Conservation (phyloP, 345 rosid species). For the Camelina neglecta region DNA sequence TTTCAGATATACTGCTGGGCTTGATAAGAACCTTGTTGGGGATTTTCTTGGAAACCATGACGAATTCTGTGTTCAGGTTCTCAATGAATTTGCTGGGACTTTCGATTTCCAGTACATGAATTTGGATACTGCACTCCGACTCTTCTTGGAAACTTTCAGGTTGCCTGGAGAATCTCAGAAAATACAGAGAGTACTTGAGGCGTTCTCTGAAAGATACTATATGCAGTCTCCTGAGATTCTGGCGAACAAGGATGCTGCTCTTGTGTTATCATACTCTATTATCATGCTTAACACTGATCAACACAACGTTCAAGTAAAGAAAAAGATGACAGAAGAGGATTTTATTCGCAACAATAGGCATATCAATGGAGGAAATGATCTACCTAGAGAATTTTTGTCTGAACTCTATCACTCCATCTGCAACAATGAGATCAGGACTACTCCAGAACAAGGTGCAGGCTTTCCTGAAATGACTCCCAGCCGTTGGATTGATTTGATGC, state of each 20-base stretch:
- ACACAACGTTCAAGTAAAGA: conserved; percentile 97
- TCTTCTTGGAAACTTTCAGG: conserved; percentile 94
- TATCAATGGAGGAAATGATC: conserved; percentile 91
- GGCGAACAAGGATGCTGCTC: conserved; percentile 96
- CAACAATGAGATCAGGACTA: conserved; percentile 96
- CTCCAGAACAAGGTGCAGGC: conserved; percentile 93
- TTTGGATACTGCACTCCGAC: conserved; percentile 89
- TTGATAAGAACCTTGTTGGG: conserved; percentile 98
- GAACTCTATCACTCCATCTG: conserved; percentile 90
- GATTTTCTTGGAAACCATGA: conserved; percentile 99
- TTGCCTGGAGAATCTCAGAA: conserved; percentile 99
- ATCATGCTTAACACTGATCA: conserved; percentile 98
- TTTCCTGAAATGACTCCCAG: conserved; percentile 99
- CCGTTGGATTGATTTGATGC: conserved; percentile 99
- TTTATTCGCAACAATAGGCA: conserved; percentile 92
- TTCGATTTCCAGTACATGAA: conserved; percentile 98
- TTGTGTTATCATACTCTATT: conserved; percentile 87
- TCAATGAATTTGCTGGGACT: conserved; percentile 98
- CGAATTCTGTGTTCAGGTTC: conserved; percentile 97
- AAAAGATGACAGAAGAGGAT: conserved; percentile 99
- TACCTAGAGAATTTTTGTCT: conserved; percentile 83
- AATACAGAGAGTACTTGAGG: conserved; percentile 97
- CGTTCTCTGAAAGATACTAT: conserved; percentile 96
- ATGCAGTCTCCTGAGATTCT: conserved; percentile 93
- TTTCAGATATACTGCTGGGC: conserved; percentile 95